These are phyloP conservation scores for Globisporangium spinosum DNA, from an alignment of 352 stramenopile species.

Conservation along the genomic window DNA sequence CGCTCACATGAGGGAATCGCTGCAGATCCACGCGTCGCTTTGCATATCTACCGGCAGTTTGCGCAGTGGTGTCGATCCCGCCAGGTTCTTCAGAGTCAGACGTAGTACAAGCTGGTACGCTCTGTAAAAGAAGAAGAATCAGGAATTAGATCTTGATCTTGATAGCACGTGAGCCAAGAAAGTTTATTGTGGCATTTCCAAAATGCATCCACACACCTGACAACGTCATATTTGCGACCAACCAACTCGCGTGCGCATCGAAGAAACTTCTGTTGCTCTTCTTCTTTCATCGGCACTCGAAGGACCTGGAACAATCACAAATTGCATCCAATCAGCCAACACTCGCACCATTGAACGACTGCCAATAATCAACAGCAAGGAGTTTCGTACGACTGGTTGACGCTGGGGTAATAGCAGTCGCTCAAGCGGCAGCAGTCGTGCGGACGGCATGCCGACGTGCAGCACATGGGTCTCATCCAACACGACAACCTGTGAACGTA, in stretches of 20 bases:
- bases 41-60: slow-evolving; percentile 48
- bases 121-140: slow-evolving; percentile 20
- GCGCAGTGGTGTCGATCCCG: slow-evolving; percentile 33
- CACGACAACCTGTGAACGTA: slow-evolving; percentile 43
- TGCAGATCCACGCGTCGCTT: slow-evolving; percentile 72
- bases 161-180: background rate
- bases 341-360: background rate
- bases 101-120: slow-evolving; percentile 62
- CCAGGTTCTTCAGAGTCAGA: slow-evolving; percentile 47
- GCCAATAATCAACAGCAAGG: background rate
- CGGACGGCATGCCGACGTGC: slow-evolving; percentile 57
- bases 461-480: slow-evolving; percentile 58
- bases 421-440: slow-evolving; percentile 57
- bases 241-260: slow-evolving; percentile 56
- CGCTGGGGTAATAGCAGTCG: slow-evolving; percentile 59
- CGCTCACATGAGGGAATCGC: slow-evolving; percentile 64
- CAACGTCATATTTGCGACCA: slow-evolving; percentile 60
- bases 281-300: slow-evolving; percentile 40
- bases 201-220: slow-evolving; percentile 30
- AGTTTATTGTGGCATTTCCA: background rate
- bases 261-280: slow-evolving; percentile 51
- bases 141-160: background rate
- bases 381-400: slow-evolving; percentile 54
- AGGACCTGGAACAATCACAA: slow-evolving; percentile 38
- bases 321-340: background rate